These are phyloP conservation scores for Collariella sp. DNA, from an alignment of 495 filamentous ascomycete genomes.

Conservation along the genomic window DNA sequence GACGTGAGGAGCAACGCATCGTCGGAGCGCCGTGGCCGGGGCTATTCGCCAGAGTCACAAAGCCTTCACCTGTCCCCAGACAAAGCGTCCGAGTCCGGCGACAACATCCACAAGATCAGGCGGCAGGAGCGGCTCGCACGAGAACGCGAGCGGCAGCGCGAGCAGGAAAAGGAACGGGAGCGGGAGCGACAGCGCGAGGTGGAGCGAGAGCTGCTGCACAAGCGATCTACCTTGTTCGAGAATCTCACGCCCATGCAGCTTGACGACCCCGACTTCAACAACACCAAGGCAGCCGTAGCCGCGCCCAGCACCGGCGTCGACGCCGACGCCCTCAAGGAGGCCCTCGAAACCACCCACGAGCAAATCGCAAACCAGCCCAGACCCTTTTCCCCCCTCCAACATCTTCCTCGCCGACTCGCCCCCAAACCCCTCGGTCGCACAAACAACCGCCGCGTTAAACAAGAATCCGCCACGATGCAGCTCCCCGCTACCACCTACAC, in stretches of 20 bases:
- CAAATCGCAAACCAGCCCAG: slow-evolving; percentile 1
- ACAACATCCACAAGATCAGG: slow-evolving; percentile 20
- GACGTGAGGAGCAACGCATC: slow-evolving; percentile 18
- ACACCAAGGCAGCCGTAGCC: slow-evolving; percentile 25
- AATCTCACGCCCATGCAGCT: slow-evolving; percentile 17
- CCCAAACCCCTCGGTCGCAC: slow-evolving; percentile 19
- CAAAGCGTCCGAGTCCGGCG: slow-evolving; percentile 15
- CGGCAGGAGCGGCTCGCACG: slow-evolving; percentile 20
- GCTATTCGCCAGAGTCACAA: slow-evolving; percentile 17
- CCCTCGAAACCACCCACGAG: slow-evolving; percentile 21
- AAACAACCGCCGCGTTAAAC: slow-evolving; percentile 30
- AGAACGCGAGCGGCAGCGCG: slow-evolving; percentile 19
- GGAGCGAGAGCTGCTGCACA: slow-evolving; percentile 22
- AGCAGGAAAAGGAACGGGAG: slow-evolving; percentile 17
- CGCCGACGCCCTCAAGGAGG: slow-evolving; percentile 18
- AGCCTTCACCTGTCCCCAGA: slow-evolving; percentile 24
- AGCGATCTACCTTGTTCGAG: slow-evolving; percentile 29
- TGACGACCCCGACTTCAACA: slow-evolving; percentile 22
- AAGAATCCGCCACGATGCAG: slow-evolving; percentile 2
- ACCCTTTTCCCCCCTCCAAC: background rate
- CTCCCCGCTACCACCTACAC: background rate
- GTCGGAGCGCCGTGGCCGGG: slow-evolving; percentile 9
- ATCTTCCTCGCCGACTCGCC: slow-evolving; percentile 6
- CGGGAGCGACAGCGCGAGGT: slow-evolving; percentile 13
- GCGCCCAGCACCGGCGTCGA: slow-evolving; percentile 15